Evolutionary conservation across 2,329 filamentous ascomycete species (phyloP), one percentile per base, ranked within the genome.

Genomic region (Eurotiales sp.): DNA sequence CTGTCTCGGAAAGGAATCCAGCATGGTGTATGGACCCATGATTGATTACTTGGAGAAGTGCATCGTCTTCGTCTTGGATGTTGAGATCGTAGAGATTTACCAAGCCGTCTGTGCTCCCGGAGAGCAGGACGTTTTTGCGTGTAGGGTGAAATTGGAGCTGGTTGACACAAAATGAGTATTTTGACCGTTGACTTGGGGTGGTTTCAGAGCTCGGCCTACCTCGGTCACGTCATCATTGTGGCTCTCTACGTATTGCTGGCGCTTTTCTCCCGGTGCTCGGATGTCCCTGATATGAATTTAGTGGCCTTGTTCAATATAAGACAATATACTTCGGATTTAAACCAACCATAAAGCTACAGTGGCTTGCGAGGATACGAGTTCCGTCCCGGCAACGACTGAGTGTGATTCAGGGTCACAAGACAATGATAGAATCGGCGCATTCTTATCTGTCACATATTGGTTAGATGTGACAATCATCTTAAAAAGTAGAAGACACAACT

Each of bases 11-110:
- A 21, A 85, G 68, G 64, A 84, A 84, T 2, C 80, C 81, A 19
- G 82, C 79, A 57, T 80, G 80, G 56, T 84, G 81, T 45, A 85
- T 77, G 7, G 82, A 83, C 43, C 78, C 72, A 58, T 84, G 81
- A 61, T 84, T 85, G 62, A 84, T 76, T 27, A 84, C 80, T 60
- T 84, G 81, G 46, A 81, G 72, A 25, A 85, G 67, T 2, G 81
- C 81, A 46, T 85, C 82, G 49, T 85, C 82, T 64, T 85, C 82
- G 44, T 81, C 78, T 2, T 65, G 59, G 37, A 82, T 73, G 21
- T 72, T 73, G 21, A 76, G 78, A 63, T 85, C 77, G 63, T 85
- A 85, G 52, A 85, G 69, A 56, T 82, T 83, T 55, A 84, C 73
- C 0, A 85, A 73, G 3, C 81, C 81, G 59, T 85, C 82, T 17